Evolutionary conservation across 768 basidiomycete species (phyloP).

Genomic region (Boletus fagicola): DNA sequence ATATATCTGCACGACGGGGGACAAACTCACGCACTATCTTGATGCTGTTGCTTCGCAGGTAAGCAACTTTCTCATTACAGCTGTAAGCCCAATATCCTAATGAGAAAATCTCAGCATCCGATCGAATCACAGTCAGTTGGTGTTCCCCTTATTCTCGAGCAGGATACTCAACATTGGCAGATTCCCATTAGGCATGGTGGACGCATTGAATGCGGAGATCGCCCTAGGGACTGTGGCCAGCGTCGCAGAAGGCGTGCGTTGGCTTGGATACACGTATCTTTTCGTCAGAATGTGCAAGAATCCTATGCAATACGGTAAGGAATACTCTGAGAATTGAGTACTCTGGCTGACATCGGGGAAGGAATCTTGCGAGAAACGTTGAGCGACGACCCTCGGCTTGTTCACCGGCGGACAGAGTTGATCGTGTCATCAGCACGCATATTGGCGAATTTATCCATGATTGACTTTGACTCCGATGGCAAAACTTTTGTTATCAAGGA

Average conservation of each 20-base stretch:
- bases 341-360: constrained; percentile 30
- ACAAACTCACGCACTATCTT: constrained; percentile 89
- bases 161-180: constrained; percentile 32
- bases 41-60: constrained; percentile 87
- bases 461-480: constrained; percentile 60
- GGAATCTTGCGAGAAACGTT: constrained; percentile 72
- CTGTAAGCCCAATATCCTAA: background rate
- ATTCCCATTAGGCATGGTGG: constrained; percentile 82
- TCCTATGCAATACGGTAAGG: constrained; percentile 77
- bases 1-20: constrained; percentile 92
- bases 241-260: constrained; percentile 81
- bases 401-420: constrained; percentile 65
- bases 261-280: constrained; percentile 97
- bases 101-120: constrained; percentile 56
- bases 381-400: constrained; percentile 70
- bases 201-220: constrained; percentile 94
- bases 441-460: constrained; percentile 76
- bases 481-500: constrained; percentile 77
- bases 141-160: background rate
- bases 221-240: constrained; percentile 91
- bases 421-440: constrained; percentile 62
- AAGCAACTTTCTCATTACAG: constrained; percentile 16
- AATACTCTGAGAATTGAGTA: background rate
- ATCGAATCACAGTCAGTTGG: constrained; percentile 87
- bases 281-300: constrained; percentile 94